phyloP scores from a whole-genome alignment of 129 eudicot genomes.

The Tagetes patula region DNA sequence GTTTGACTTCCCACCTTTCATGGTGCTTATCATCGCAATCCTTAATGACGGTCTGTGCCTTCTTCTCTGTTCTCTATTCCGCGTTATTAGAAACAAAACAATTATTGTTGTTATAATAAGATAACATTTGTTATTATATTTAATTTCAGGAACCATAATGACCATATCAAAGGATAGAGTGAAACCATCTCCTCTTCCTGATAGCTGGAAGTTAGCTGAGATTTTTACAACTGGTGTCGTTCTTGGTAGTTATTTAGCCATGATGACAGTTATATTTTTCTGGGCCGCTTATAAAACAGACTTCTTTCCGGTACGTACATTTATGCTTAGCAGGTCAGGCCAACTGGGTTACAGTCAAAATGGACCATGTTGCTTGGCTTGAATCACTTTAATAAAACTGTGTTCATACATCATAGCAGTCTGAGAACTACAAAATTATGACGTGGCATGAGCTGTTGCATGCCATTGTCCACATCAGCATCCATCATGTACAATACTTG shows the following conservation, averaged over 20 bases:
- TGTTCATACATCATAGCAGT: not conserved
- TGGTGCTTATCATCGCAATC: constrained; percentile 99
- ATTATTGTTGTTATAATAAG: not conserved
- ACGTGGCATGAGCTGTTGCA: not conserved
- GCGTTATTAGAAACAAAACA: not conserved
- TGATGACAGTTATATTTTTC: constrained; percentile 96
- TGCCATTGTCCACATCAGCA: not conserved
- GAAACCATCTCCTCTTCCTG: constrained; percentile 93
- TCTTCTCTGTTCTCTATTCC: constrained; percentile 9
- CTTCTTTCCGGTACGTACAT: constrained; percentile 70
- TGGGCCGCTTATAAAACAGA: constrained; percentile 95
- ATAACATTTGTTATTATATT: not conserved
- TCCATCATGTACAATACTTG: not conserved
- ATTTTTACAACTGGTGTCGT: constrained; percentile 82
- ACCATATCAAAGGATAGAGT: constrained; percentile 96
- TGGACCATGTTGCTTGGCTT: not conserved
- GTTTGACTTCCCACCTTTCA: constrained; percentile 98
- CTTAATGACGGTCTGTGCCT: constrained; percentile 84
- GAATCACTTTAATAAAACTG: not conserved
- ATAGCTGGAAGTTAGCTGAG: constrained; percentile 97
- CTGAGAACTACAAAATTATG: not conserved
- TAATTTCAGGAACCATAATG: constrained; percentile 86
- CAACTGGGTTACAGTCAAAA: not conserved
- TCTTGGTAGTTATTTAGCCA: constrained; percentile 87
- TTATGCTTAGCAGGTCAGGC: not conserved